Conservation (phyloP, 306 rosid species). For the Vachellia pachyceras region DNA sequence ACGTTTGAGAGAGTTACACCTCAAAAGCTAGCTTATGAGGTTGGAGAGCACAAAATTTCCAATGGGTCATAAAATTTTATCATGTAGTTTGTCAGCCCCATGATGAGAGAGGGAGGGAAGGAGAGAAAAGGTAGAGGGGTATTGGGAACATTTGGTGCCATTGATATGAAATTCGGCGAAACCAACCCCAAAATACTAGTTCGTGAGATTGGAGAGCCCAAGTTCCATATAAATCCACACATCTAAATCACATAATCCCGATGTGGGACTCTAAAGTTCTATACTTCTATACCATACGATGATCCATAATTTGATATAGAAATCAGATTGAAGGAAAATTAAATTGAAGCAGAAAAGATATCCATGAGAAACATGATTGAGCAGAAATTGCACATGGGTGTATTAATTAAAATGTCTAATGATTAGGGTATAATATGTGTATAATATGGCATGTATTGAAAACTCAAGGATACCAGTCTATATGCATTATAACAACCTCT, state of each 20-base stretch:
- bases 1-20: not conserved
- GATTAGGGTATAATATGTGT: slow-evolving; percentile 14
- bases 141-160: not conserved
- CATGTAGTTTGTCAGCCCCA: not conserved
- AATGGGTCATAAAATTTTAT: not conserved
- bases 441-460: not conserved
- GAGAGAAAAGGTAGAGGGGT: not conserved
- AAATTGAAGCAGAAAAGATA: slow-evolving; percentile 5
- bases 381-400: slow-evolving; percentile 24
- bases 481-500: slow-evolving; percentile 63
- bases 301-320: not conserved
- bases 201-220: not conserved
- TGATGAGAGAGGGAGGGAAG: not conserved
- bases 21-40: not conserved
- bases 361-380: slow-evolving; percentile 24
- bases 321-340: slow-evolving; percentile 21
- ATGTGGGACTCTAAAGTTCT: not conserved
- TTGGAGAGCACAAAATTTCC: not conserved
- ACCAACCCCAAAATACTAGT: not conserved
- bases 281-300: not conserved
- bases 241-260: not conserved
- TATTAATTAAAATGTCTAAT: slow-evolving; percentile 21
- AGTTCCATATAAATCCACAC: not conserved
- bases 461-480: slow-evolving; percentile 18
- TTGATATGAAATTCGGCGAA: not conserved